Evolutionary conservation across 139 green algal genomes (phyloP).

Genomic region (Asterochloris erici): DNA sequence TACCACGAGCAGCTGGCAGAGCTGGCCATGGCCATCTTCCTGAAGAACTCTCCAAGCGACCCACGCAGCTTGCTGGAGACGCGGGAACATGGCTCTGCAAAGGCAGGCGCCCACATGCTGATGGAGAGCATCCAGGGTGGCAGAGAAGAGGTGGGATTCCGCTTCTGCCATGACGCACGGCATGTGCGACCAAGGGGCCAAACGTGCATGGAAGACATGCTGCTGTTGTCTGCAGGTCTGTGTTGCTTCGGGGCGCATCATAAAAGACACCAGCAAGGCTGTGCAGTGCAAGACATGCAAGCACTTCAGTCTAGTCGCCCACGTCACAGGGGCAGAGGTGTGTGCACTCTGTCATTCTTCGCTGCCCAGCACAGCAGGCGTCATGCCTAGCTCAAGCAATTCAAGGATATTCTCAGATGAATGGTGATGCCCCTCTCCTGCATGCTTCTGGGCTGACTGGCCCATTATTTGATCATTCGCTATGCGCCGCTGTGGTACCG

Average conservation of each 20-base stretch:
- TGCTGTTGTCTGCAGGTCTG: constrained; percentile 45
- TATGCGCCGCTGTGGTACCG: too few species aligned
- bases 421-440: neutral
- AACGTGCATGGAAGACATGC: neutral
- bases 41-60: constrained; percentile 59
- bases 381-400: neutral
- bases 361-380: neutral
- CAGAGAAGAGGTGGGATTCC: constrained; percentile 3
- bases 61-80: constrained; percentile 42
- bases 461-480: too few species aligned
- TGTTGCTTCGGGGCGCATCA: constrained; percentile 52
- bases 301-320: constrained; percentile 29
- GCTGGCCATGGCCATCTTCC: constrained; percentile 76
- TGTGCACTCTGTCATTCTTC: neutral
- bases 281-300: constrained; percentile 66
- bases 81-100: constrained; percentile 5
- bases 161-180: neutral
- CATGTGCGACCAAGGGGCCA: neutral
- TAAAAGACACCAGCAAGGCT: constrained; percentile 34
- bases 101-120: neutral
- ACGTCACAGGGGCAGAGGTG: neutral
- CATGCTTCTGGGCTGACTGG: too few species aligned
- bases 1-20: constrained; percentile 50
- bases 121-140: neutral
- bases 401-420: neutral